A percentile compares a stretch with the other conserved stretches of the same genome.
Conservation (phyloP, 2,329 filamentous ascomycete species). For the Sporothrix variecibatus region DNA sequence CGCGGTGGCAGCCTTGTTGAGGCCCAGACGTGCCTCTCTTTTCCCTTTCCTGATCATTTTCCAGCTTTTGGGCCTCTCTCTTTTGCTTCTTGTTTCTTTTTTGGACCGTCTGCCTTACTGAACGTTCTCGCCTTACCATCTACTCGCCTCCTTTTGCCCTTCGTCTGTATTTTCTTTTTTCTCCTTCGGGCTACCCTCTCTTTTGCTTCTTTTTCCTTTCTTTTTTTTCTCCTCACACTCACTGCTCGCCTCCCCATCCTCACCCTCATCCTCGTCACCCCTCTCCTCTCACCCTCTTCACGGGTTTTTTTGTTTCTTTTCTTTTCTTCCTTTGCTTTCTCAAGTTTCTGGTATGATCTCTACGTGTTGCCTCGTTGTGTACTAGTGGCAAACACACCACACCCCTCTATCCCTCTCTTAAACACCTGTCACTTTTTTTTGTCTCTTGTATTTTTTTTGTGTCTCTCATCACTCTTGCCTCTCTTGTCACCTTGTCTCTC, state of each 20-base stretch:
- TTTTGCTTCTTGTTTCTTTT: slow-evolving; percentile 3
- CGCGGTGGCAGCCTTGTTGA: slow-evolving; percentile 11
- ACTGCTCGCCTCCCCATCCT: not conserved
- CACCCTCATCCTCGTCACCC: not conserved
- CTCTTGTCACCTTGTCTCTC: not conserved
- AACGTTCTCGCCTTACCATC: not conserved
- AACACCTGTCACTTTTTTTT: not conserved
- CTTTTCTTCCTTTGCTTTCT: not conserved
- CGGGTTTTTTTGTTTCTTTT: slow-evolving; percentile 8
- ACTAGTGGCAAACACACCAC: not conserved
- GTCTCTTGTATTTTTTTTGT: not conserved
- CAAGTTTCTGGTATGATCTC: not conserved
- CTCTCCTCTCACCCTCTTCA: not conserved
- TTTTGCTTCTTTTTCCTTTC: not conserved
- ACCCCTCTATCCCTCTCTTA: not conserved
- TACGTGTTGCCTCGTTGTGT: not conserved
- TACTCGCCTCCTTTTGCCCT: not conserved
- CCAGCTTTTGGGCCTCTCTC: not conserved
- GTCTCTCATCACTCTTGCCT: not conserved
- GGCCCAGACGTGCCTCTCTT: not conserved
- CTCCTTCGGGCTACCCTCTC: not conserved
- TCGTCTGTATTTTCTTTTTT: not conserved
- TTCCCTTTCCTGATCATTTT: not conserved
- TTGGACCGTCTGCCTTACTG: not conserved
- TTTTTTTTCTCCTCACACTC: not conserved